A percentile compares a stretch with the other conserved stretches of the same genome.
Evolutionary conservation across 768 basidiomycete genomes (phyloP).

Genomic region (Guyanaporus albipodus): DNA sequence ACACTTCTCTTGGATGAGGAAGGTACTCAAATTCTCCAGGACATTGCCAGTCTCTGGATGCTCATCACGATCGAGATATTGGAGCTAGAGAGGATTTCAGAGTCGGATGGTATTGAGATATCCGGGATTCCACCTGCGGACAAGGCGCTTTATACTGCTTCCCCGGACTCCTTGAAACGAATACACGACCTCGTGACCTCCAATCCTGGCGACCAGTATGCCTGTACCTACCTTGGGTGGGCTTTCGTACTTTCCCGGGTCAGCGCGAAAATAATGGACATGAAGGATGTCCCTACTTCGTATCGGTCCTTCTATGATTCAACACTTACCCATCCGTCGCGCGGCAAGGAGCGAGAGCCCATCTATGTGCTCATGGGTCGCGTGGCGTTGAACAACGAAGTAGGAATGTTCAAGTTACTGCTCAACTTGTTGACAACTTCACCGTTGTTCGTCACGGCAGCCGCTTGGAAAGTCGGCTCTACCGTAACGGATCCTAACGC

Average conservation of each 20-base stretch:
- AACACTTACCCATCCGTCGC: slow-evolving; percentile 40
- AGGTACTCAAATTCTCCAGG: slow-evolving; percentile 58
- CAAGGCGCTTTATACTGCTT: slow-evolving; percentile 53
- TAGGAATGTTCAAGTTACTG: slow-evolving; percentile 57
- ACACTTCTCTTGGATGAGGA: slow-evolving; percentile 73
- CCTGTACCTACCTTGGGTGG: slow-evolving; percentile 79
- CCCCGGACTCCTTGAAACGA: slow-evolving; percentile 56
- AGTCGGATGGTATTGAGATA: slow-evolving; percentile 48
- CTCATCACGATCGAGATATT: slow-evolving; percentile 74
- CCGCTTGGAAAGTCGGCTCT: slow-evolving; percentile 66
- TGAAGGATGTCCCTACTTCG: slow-evolving; percentile 49
- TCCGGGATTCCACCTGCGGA: slow-evolving; percentile 47
- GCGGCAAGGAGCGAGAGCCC: slow-evolving; percentile 55
- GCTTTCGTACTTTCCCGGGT: slow-evolving; percentile 73
- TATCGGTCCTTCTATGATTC: slow-evolving; percentile 56
- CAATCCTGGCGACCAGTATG: slow-evolving; percentile 58
- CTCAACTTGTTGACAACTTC: slow-evolving; percentile 59
- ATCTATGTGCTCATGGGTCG: slow-evolving; percentile 54
- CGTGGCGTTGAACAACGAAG: slow-evolving; percentile 53
- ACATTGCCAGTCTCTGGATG: slow-evolving; percentile 74
- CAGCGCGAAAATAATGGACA: slow-evolving; percentile 40
- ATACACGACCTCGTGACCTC: slow-evolving; percentile 66
- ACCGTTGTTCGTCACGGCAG: slow-evolving; percentile 70
- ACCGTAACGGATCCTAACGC: slow-evolving; percentile 72
- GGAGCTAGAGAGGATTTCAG: slow-evolving; percentile 69